Base-by-base conservation (phyloP, 208 protist genomes). In the Leptomonas pyrrhocoris region DNA sequence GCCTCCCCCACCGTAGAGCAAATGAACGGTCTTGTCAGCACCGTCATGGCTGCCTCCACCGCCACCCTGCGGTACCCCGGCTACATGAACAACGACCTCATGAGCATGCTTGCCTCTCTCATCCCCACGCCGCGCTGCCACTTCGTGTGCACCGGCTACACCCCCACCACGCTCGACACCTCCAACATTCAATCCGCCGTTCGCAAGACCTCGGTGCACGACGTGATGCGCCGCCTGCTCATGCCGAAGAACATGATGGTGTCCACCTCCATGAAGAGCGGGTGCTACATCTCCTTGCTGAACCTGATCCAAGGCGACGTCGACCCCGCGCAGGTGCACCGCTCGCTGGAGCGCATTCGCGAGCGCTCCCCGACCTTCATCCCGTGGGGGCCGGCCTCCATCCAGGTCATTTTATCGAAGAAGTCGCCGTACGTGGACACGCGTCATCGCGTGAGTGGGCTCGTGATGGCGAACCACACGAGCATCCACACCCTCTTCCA, bases 251-350 rank as follows among this genome's bases (percentile, higher is more conserved):
- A 99, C 78, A 98, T 98, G 80, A 99, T 99, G 96, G 96, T 99
- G 56, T 96, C 88, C 43, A 89, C 83, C 19, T 89, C 86, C 1
- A 94, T 92, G 78, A 93, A 97, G 73, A 92, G 86, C 60, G 98
- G 99, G 23, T 98, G 94, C 71, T 99, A 99, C 78, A 95, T 99
- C 25, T 99, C 98, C 15, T 89, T 99, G 30, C 88, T 99, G 3
- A 99, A 99, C 79, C 98, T 99, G 53, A 99, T 99, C 71, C 98
- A 99, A 74, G 99, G 99, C 48, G 98, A 99, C 36, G 98, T 99
- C 8, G 98, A 99, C 82, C 98, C 98, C 0, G 96, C 94, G 5
- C 95, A 99, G 86, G 96, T 99, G 60, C 98, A 99, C 83, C 98
- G 99, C 76, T 96, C 90, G n/a, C 89, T 99, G 23, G 96, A 99